A percentile compares a stretch with the other conserved stretches of the same genome.
phyloP scores from a whole-genome alignment of 1,284 basidiomycete genomes.

The Nidula niveotomentosa region DNA sequence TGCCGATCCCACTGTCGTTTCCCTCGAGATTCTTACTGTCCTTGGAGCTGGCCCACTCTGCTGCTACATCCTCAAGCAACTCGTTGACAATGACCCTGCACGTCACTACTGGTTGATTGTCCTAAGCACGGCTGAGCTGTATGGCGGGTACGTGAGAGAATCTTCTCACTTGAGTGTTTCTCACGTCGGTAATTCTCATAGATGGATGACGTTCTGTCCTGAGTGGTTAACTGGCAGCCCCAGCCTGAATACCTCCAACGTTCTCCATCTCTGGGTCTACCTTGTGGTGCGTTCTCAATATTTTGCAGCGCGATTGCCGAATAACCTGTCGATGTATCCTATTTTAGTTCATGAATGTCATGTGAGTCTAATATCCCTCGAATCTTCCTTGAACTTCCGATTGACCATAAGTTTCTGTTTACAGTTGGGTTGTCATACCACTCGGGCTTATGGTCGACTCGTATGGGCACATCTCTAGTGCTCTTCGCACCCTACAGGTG shows the following conservation, averaged over 20 bases:
- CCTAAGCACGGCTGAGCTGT: constrained; percentile 71
- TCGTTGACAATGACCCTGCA: constrained; percentile 62
- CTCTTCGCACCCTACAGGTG: constrained; percentile 49
- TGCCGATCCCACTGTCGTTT: constrained; percentile 76
- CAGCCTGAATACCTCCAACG: constrained; percentile 68
- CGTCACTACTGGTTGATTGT: constrained; percentile 83
- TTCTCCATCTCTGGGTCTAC: constrained; percentile 57
- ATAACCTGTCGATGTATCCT: neutral
- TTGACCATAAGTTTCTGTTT: neutral
- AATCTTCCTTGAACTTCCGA: neutral
- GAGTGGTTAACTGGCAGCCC: constrained; percentile 81
- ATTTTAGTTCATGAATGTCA: constrained; percentile 72
- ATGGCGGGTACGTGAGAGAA: constrained; percentile 58
- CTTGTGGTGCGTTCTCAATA: constrained; percentile 36
- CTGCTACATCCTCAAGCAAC: constrained; percentile 65
- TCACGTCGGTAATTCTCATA: constrained; percentile 17
- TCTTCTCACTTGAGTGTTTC: neutral
- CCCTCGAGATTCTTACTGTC: constrained; percentile 81
- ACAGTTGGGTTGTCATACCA: constrained; percentile 78
- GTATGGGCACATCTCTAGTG: constrained; percentile 62
- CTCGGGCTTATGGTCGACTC: constrained; percentile 76
- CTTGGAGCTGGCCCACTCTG: constrained; percentile 74
- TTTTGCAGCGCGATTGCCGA: constrained; percentile 4
- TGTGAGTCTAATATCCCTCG: constrained; percentile 45
- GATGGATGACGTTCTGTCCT: constrained; percentile 85